Evolutionary conservation across 2,329 filamentous ascomycete species (phyloP).

Genomic region (Monilinia vaccinii-corymbosi): DNA sequence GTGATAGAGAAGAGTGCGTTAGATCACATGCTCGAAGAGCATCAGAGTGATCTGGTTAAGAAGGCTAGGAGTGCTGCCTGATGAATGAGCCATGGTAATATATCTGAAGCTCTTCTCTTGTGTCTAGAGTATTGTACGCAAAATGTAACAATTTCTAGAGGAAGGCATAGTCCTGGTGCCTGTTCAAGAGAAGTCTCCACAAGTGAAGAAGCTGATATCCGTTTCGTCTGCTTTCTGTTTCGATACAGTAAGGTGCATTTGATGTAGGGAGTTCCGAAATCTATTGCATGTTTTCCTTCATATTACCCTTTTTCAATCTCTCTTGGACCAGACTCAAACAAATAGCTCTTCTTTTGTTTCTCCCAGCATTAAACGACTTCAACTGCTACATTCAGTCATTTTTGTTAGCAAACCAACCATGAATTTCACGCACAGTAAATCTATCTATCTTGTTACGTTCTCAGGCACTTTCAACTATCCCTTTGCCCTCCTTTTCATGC

Average conservation of each 20-base stretch:
- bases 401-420: not conserved
- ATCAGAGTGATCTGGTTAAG: slow-evolving; percentile 54
- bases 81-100: slow-evolving; percentile 8
- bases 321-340: not conserved
- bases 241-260: not conserved
- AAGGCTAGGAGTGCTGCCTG: slow-evolving; percentile 22
- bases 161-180: not conserved
- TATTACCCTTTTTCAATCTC: not conserved
- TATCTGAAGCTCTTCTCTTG: not conserved
- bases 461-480: not conserved
- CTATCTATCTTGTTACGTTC: not conserved
- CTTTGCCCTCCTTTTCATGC: not conserved
- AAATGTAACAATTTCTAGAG: slow-evolving; percentile 7
- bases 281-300: not conserved
- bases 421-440: not conserved
- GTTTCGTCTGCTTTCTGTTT: not conserved
- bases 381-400: not conserved
- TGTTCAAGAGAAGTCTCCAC: not conserved
- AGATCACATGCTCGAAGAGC: slow-evolving; percentile 60
- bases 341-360: not conserved
- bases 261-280: not conserved
- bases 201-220: not conserved
- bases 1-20: slow-evolving; percentile 80
- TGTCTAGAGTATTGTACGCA: slow-evolving; percentile 3
- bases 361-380: not conserved